These are phyloP conservation scores for Myriosclerotinia curreyana DNA, from an alignment of 2,329 filamentous ascomycete genomes.

Conservation along the genomic window DNA sequence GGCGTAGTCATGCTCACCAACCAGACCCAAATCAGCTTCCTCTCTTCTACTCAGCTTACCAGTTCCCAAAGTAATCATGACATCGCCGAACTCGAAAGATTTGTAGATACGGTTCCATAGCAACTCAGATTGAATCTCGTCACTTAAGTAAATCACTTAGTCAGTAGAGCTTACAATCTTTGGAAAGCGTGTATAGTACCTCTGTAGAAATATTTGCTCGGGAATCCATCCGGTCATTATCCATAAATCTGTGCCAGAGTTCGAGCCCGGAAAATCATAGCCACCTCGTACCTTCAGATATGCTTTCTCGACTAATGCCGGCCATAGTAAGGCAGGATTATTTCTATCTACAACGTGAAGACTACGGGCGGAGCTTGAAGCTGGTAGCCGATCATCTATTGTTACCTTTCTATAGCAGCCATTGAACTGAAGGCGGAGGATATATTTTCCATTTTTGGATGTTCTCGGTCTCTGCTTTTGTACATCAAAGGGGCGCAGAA, in stretches of 20 bases:
- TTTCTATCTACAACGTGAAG: constrained; percentile 85
- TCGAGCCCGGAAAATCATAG: constrained; percentile 97
- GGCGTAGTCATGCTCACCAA: constrained; percentile 91
- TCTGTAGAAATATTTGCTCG: constrained; percentile 88
- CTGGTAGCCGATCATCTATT: constrained; percentile 84
- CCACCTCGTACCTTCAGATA: constrained; percentile 94
- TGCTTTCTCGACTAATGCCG: constrained; percentile 89
- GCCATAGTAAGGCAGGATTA: constrained; percentile 82
- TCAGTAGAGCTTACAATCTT: background rate
- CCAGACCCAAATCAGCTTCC: constrained; percentile 76
- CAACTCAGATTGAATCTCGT: constrained; percentile 71
- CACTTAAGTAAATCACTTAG: constrained; percentile 46
- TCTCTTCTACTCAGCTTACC: constrained; percentile 74
- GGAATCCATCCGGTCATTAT: constrained; percentile 95
- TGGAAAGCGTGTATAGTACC: constrained; percentile 42
- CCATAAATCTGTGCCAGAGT: constrained; percentile 92
- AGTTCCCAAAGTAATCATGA: constrained; percentile 86
- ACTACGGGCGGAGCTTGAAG: constrained; percentile 68
- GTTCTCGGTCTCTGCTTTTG: constrained; percentile 54
- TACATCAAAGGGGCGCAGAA: constrained; percentile 73
- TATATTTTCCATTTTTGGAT: constrained; percentile 82
- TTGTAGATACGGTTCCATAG: constrained; percentile 76
- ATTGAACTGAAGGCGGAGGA: constrained; percentile 93
- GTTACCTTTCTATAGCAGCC: constrained; percentile 83
- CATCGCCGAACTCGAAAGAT: constrained; percentile 73